Percentiles rank a stretch among this genome's conserved stretches.
phyloP scores from a whole-genome alignment of 2,329 filamentous ascomycete genomes.

The Alternaria consortialis region DNA sequence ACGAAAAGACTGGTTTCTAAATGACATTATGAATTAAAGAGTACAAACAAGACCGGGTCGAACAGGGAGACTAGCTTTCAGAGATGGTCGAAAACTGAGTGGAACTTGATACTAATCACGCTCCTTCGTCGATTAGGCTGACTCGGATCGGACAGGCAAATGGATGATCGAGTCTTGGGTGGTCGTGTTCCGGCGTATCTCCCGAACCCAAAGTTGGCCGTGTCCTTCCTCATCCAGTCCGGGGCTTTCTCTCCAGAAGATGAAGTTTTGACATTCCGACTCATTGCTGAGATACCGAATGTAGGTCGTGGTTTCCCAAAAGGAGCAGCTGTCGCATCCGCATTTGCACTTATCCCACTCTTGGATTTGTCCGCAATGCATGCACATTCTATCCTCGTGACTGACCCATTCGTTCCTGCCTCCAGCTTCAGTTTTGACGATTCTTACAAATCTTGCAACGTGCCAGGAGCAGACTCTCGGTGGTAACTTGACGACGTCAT shows the following conservation, averaged over 20 bases:
- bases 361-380: conserved; percentile 46
- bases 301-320: conserved; percentile 39
- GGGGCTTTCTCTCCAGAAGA: conserved; percentile 35
- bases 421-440: conserved; percentile 28
- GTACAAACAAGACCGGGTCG: not conserved
- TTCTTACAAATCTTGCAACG: conserved; percentile 37
- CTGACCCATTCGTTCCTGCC: conserved; percentile 44
- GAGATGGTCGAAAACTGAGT: not conserved
- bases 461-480: conserved; percentile 47
- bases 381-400: conserved; percentile 40
- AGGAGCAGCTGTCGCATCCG: conserved; percentile 44
- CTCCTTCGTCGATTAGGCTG: not conserved
- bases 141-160: conserved; percentile 31
- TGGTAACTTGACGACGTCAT: conserved; percentile 42
- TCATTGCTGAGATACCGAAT: conserved; percentile 44
- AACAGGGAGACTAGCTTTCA: not conserved
- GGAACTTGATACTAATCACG: not conserved
- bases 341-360: conserved; percentile 39
- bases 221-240: not conserved
- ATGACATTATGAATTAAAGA: conserved; percentile 16
- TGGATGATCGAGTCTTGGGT: conserved; percentile 18
- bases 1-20: conserved; percentile 20
- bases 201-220: conserved; percentile 35
- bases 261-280: conserved; percentile 29
- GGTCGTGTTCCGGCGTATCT: conserved; percentile 26